phyloP scores from a whole-genome alignment of 208 protist genomes.

The Leishmania mexicana region DNA sequence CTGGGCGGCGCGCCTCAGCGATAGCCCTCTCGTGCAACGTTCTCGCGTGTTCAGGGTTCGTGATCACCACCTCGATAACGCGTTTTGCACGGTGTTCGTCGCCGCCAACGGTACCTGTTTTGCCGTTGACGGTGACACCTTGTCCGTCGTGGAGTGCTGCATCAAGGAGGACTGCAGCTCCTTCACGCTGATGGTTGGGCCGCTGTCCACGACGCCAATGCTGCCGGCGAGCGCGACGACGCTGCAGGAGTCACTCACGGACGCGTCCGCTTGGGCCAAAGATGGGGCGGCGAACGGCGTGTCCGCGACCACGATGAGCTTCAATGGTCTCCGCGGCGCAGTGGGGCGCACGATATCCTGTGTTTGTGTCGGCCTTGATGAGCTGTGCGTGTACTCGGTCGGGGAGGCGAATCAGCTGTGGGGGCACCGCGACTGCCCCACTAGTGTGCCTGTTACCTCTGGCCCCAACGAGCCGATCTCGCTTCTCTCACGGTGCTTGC shows the following conservation, averaged over 20 bases:
- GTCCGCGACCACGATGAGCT: neutral
- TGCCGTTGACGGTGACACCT: constrained; percentile 48
- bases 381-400: constrained; percentile 72
- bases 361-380: constrained; percentile 76
- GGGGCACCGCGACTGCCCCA: constrained; percentile 13
- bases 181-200: constrained; percentile 67
- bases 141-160: constrained; percentile 53
- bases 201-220: constrained; percentile 26
- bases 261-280: neutral
- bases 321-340: constrained; percentile 13
- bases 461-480: constrained; percentile 6
- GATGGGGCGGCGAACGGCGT: neutral
- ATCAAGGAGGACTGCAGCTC: constrained; percentile 74
- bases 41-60: constrained; percentile 51
- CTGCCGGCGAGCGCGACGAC: neutral
- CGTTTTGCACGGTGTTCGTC: constrained; percentile 69
- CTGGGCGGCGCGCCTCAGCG: constrained; percentile 43
- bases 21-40: constrained; percentile 63
- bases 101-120: constrained; percentile 68
- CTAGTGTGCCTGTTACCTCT: neutral
- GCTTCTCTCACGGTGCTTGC: constrained; percentile 14
- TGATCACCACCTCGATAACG: constrained; percentile 29
- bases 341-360: constrained; percentile 47
- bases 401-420: constrained; percentile 42
- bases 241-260: neutral